Percentiles rank a stretch among this genome's conserved stretches.
phyloP scores from a whole-genome alignment of 2,329 filamentous ascomycete genomes.

The Fusarium robinianum region DNA sequence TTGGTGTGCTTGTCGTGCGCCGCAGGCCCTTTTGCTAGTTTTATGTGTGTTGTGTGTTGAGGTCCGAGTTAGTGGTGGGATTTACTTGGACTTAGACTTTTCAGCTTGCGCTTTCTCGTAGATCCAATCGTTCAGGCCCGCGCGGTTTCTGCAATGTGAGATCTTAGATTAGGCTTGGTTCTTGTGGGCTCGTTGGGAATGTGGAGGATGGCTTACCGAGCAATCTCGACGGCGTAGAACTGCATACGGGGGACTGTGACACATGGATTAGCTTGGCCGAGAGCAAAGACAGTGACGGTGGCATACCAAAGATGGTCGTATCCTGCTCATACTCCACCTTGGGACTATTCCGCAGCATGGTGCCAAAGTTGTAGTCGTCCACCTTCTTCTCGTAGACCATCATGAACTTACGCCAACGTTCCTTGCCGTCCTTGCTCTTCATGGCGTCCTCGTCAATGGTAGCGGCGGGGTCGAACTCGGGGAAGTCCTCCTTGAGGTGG shows the following conservation, averaged over 20 bases:
- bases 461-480: constrained; percentile 83
- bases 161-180: rapidly evolving
- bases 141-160: constrained; percentile 66
- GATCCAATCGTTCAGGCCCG: constrained; percentile 94
- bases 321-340: constrained; percentile 85
- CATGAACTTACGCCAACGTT: constrained; percentile 93
- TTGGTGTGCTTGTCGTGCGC: constrained; percentile 11
- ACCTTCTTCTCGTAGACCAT: constrained; percentile 91
- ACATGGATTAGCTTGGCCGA: too few relatives aligned
- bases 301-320: constrained; percentile 84
- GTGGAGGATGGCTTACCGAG: constrained; percentile 42
- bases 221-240: constrained; percentile 60
- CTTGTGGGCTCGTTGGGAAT: neutral
- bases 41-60: constrained; percentile 6
- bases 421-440: constrained; percentile 97
- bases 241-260: constrained; percentile 57
- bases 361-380: constrained; percentile 98
- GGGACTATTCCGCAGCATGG: constrained; percentile 79
- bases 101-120: constrained; percentile 78
- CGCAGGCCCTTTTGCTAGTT: constrained; percentile 1
- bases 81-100: constrained; percentile 44
- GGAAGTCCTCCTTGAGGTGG: constrained; percentile 85
- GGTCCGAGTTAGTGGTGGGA: too few relatives aligned
- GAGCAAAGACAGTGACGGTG: neutral
- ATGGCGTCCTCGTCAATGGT: constrained; percentile 90